phyloP scores from a whole-genome alignment of 78 protist genomes.

The Dictyostelium discoideum region dicty_2.7 NC_007091.3:2592001-2592500 shows the following conservation, averaged over 20 bases:
- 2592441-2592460: slow-evolving; percentile 42
- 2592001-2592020: slow-evolving; percentile 6
- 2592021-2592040: slow-evolving; percentile 45
- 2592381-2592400: slow-evolving; percentile 79
- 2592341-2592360: slow-evolving; percentile 40
- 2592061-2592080: slow-evolving; percentile 80
- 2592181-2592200: slow-evolving; percentile 81
- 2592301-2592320: slow-evolving; percentile 84
- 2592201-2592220: slow-evolving; percentile 52
- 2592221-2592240: slow-evolving; percentile 28
- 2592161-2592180: slow-evolving; percentile 67
- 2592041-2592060: slow-evolving; percentile 79
- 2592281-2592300: slow-evolving; percentile 56
- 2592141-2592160: background rate
- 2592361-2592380: slow-evolving; percentile 75
- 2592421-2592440: slow-evolving; percentile 19
- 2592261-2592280: slow-evolving; percentile 48
- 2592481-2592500: background rate
- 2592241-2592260: slow-evolving; percentile 81
- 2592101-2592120: slow-evolving; percentile 62
- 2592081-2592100: slow-evolving; percentile 1
- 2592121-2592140: slow-evolving; percentile 78
- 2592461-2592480: slow-evolving; percentile 23
- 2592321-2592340: slow-evolving; percentile 81
- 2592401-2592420: slow-evolving; percentile 75